Evolutionary conservation across 768 basidiomycete species (phyloP).

Genomic region (Russula sp.): DNA sequence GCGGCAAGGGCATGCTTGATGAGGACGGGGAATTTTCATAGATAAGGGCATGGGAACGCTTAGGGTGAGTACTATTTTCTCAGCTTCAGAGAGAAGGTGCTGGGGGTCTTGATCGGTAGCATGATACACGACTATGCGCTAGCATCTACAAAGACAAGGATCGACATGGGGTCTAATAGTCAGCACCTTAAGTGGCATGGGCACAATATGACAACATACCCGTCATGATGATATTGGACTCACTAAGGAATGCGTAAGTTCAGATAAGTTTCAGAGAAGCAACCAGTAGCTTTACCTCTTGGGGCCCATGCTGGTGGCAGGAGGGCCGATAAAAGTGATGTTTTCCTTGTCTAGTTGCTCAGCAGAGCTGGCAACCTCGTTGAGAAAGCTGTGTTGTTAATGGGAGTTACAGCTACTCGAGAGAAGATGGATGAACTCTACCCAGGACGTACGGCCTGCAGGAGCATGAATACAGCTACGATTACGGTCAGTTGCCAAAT

Average conservation of each 20-base stretch:
- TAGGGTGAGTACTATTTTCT: slow-evolving; percentile 42
- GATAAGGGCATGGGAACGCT: neutral
- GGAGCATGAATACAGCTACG: neutral
- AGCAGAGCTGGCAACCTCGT: slow-evolving; percentile 83
- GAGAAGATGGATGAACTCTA: slow-evolving; percentile 28
- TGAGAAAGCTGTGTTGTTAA: slow-evolving; percentile 79
- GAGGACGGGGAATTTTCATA: slow-evolving; percentile 73
- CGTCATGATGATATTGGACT: slow-evolving; percentile 96
- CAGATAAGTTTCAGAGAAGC: neutral
- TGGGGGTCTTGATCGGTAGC: slow-evolving; percentile 69
- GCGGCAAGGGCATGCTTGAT: slow-evolving; percentile 98
- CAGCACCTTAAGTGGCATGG: neutral
- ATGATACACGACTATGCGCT: slow-evolving; percentile 91
- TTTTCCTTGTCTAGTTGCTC: slow-evolving; percentile 66
- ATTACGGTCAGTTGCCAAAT: neutral
- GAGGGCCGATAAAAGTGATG: slow-evolving; percentile 87
- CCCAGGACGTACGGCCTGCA: slow-evolving; percentile 88
- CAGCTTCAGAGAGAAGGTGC: slow-evolving; percentile 59
- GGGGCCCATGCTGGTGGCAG: slow-evolving; percentile 86
- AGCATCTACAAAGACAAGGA: slow-evolving; percentile 45
- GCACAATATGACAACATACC: slow-evolving; percentile 34
- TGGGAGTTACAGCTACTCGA: neutral
- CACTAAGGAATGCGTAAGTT: slow-evolving; percentile 36
- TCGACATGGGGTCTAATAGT: neutral
- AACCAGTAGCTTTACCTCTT: slow-evolving; percentile 57